Evolutionary conservation across 768 basidiomycete genomes (phyloP), one percentile per base, ranked within the genome.

Genomic region (Phlebiopsis gigantea): DNA sequence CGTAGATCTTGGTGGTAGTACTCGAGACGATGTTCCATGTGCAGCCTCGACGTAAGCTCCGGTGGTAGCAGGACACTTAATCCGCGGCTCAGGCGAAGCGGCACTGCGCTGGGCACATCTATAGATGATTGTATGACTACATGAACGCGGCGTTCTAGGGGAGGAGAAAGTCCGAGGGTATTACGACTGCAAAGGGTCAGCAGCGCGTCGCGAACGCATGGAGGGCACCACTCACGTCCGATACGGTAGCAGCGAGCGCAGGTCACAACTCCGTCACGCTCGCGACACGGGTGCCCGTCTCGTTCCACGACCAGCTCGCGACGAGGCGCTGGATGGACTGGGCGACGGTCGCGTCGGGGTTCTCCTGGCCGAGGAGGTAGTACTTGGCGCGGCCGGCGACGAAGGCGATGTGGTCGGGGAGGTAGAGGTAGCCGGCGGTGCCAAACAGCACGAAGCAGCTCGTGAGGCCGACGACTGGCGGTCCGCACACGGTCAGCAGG

Each of bases 301-400:
- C 34, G 30, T 41, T 55, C 54, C 54, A 55, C 14, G 28, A n/a
- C 45, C 43, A 45, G 31, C 30, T 25, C 15, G 26, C 15, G 4
- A 46, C 24, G 4, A 55, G 54, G 9, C 45, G 25, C 28, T 19
- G 21, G 7, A 55, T 39, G 22, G 44, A 46, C 54, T 46, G 44
- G 29, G 50, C 50, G 12, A 51, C 34, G 44, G 15, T 50, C 41
- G 48, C 46, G n/a, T 59, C 56, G 46, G 56, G 53, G 25, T 58
- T 64, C 57, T 79, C 79, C 49, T 77, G 71, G 2, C 85, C 87
- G 66, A 78, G 78, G 10, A 87, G 68, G 69, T 88, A 88, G 73
- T 85, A 88, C 50, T 77, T 71, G 42, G 79, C 75, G 21, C 86
- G 77, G 15, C 71, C 70, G 57, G 74, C 73, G 63, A 88, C 72